These are phyloP conservation scores for Porcisia hertigi DNA, from an alignment of 208 protist species.

Conservation along the genomic window DNA sequence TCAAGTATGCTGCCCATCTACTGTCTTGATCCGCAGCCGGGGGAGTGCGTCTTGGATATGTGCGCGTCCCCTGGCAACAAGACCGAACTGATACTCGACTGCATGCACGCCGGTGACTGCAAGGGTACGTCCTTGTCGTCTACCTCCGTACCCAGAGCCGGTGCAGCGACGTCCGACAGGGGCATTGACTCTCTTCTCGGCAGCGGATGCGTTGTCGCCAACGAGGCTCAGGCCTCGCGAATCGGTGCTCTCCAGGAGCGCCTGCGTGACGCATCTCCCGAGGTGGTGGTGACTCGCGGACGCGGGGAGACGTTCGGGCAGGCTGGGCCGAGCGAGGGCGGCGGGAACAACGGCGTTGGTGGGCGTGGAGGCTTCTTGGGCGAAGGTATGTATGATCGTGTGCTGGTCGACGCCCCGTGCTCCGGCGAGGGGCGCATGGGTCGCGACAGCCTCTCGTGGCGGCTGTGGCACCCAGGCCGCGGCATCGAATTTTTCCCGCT, in stretches of 20 bases:
- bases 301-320: constrained; percentile 32
- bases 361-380: neutral
- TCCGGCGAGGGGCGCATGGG: constrained; percentile 93
- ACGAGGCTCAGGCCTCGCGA: constrained; percentile 53
- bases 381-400: constrained; percentile 58
- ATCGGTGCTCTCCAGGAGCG: constrained; percentile 40
- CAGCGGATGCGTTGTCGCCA: constrained; percentile 58
- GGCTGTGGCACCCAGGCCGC: constrained; percentile 78
- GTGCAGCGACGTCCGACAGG: neutral
- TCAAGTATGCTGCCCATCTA: constrained; percentile 81
- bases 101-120: constrained; percentile 26
- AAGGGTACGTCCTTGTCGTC: neutral
- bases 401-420: constrained; percentile 95
- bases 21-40: constrained; percentile 61
- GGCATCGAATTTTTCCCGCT: constrained; percentile 59
- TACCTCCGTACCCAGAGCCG: neutral
- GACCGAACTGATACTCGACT: constrained; percentile 62
- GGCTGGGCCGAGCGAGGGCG: constrained; percentile 6
- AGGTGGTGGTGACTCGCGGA: constrained; percentile 38
- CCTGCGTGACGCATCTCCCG: constrained; percentile 39
- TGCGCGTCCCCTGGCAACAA: constrained; percentile 89
- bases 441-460: constrained; percentile 71
- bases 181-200: neutral
- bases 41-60: constrained; percentile 77
- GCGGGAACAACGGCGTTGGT: neutral